Base-by-base conservation (phyloP, 768 basidiomycete genomes). In the Russula earlei region DNA sequence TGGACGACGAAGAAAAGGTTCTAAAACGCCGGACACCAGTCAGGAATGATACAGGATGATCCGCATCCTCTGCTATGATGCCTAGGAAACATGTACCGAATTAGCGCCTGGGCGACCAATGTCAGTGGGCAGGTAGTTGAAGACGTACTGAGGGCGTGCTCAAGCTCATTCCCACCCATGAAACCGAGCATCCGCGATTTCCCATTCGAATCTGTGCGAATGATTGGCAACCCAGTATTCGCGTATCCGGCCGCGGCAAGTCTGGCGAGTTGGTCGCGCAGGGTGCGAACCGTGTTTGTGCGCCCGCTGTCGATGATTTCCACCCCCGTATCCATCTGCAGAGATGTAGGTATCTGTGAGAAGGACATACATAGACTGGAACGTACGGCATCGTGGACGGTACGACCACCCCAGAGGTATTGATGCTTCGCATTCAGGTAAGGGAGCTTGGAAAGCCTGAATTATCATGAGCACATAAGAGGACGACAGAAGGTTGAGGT, bases 381-480 rank as follows among this genome's bases (percentile, higher is more conserved):
- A 31, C 87, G 49, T 65, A 92, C 91, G 52, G 91, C 85, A 64
- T 95, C 90, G 42, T 71, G 76, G 48, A 93, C 84, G 53, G 84
- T 81, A 11, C 83, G 73, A 33, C 75, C 75, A 0, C 85, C 90
- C 91, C 93, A 97, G 22, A 88, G 71, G 66, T 95, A 91, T 64
- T 93, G 85, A 60, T 86, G 83, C 69, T 95, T 98, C 43, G 83
- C 74, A 67, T 98, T 91, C 57, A 99, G 79, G 68, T 91, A 98
- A 0, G 96, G 96, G 11, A 98, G 78, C 67, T 94, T 84, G 41
- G 82, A 81, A 25, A 97, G 77, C 31, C 82, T 83, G 42, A 5
- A 11, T 38, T 49, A 34, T 49, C 14, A 29, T 57, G 9, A 27
- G 29, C 17, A 56, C 42, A 59, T 12, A 14, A 58, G 8, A 8